Evolutionary conservation across 2,329 filamentous ascomycete genomes (phyloP).

Genomic region (Fusarium sp.): DNA sequence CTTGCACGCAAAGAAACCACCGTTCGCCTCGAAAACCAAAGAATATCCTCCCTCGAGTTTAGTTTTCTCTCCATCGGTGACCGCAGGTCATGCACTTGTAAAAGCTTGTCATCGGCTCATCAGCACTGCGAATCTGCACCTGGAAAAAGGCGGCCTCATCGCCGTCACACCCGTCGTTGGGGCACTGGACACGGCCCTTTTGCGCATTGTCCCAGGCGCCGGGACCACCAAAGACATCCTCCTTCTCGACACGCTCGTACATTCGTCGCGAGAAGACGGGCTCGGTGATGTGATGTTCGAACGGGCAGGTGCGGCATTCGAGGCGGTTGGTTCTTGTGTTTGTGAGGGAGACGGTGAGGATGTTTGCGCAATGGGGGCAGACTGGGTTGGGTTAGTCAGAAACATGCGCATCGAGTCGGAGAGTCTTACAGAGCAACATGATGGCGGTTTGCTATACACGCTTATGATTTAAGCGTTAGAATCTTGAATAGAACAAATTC

Average conservation of each 20-base stretch:
- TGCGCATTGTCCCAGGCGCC: constrained; percentile 94
- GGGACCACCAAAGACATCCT: constrained; percentile 90
- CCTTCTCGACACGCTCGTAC: constrained; percentile 88
- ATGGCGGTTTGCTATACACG: constrained; percentile 42
- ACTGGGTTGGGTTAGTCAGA: constrained; percentile 63
- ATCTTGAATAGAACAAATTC: background rate
- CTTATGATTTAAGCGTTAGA: background rate
- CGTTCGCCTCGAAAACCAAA: constrained; percentile 21
- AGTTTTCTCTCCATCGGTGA: constrained; percentile 78
- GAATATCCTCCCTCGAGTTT: constrained; percentile 32
- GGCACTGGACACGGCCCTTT: constrained; percentile 86
- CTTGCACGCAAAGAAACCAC: constrained; percentile 36
- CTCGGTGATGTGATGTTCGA: constrained; percentile 85
- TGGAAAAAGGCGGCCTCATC: constrained; percentile 94
- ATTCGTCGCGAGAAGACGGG: constrained; percentile 86
- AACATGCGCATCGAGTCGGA: constrained; percentile 12
- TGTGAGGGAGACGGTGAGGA: constrained; percentile 79
- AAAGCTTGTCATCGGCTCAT: constrained; percentile 98
- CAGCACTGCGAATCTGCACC: constrained; percentile 96
- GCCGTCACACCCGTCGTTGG: constrained; percentile 84
- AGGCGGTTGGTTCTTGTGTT: constrained; percentile 81
- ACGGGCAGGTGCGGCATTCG: constrained; percentile 96
- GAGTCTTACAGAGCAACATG: constrained; percentile 77
- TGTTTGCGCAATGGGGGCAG: constrained; percentile 88
- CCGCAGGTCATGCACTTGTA: constrained; percentile 85